Evolutionary conservation across 1,284 basidiomycete genomes (phyloP).

Genomic region (Moesziomyces antarcticus): DNA sequence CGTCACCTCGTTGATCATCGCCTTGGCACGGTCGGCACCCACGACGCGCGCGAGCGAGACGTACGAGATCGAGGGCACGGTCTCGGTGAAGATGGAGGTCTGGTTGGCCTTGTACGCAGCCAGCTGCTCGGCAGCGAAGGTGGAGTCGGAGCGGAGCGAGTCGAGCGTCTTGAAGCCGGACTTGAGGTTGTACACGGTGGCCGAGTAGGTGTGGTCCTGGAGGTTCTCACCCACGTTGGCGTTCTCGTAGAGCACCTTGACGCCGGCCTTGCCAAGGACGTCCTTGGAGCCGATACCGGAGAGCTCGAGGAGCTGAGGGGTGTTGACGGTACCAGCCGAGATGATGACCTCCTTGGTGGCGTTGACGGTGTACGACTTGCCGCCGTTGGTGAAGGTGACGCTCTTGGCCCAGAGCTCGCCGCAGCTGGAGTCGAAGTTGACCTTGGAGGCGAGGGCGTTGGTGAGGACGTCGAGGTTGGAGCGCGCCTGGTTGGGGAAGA

Average conservation of each 20-base stretch:
- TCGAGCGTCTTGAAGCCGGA: slow-evolving; percentile 53
- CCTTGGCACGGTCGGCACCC: slow-evolving; percentile 38
- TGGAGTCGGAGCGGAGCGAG: slow-evolving; percentile 54
- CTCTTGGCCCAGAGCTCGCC: slow-evolving; percentile 36
- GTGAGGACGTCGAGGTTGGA: slow-evolving; percentile 55
- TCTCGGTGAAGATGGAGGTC: slow-evolving; percentile 55
- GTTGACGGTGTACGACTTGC: slow-evolving; percentile 50
- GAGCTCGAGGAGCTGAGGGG: slow-evolving; percentile 71
- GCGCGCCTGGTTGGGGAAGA: slow-evolving; percentile 53
- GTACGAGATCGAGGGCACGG: slow-evolving; percentile 62
- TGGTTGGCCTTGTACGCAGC: slow-evolving; percentile 52
- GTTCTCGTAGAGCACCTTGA: slow-evolving; percentile 54
- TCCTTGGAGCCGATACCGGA: slow-evolving; percentile 71
- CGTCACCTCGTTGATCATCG: slow-evolving; percentile 42
- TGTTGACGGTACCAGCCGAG: slow-evolving; percentile 59
- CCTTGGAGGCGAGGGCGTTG: slow-evolving; percentile 54
- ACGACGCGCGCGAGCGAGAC: slow-evolving; percentile 56
- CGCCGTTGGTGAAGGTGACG: slow-evolving; percentile 47
- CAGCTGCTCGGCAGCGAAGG: slow-evolving; percentile 54
- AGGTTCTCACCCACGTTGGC: slow-evolving; percentile 70
- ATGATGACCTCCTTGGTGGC: slow-evolving; percentile 59
- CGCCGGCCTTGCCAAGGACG: slow-evolving; percentile 68
- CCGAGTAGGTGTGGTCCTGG: slow-evolving; percentile 69
- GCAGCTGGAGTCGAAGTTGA: slow-evolving; percentile 43
- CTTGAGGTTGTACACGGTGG: slow-evolving; percentile 59